A percentile compares a stretch with the other conserved stretches of the same genome.
Conservation (phyloP, 2,329 filamentous ascomycete species). For the Sclerotinia sclerotiorum region DNA sequence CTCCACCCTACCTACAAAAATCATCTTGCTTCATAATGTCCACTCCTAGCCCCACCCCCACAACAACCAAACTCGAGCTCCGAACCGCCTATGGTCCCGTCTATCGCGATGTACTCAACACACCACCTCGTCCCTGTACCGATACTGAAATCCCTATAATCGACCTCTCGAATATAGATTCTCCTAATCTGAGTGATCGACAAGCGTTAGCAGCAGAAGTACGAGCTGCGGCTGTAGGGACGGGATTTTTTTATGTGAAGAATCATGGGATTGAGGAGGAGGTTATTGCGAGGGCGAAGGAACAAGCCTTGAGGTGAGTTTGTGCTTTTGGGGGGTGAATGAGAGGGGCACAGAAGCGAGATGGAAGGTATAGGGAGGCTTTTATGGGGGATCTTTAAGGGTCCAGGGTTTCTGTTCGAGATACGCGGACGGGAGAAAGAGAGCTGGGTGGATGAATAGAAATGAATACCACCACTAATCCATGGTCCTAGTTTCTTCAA, state of each 20-base stretch:
- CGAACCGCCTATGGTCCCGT: conserved; percentile 47
- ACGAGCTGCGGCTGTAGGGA: conserved; percentile 45
- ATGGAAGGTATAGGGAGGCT: not conserved
- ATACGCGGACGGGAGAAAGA: not conserved
- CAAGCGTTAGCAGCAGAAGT: conserved; percentile 44
- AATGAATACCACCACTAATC: conserved; percentile 16
- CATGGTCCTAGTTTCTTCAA: conserved; percentile 47
- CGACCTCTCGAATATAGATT: conserved; percentile 44
- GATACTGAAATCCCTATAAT: conserved; percentile 49
- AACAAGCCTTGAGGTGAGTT: conserved; percentile 36
- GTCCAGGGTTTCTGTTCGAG: too few relatives aligned
- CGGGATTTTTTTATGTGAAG: conserved; percentile 50
- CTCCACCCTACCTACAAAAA: not conserved
- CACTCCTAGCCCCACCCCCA: conserved; percentile 23
- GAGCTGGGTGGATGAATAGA: not conserved
- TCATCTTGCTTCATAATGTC: not conserved
- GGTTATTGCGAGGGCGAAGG: conserved; percentile 38
- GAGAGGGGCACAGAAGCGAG: not conserved
- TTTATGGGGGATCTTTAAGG: not conserved
- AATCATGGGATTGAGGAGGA: conserved; percentile 46
- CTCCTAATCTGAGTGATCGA: conserved; percentile 42
- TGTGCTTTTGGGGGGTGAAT: too few relatives aligned
- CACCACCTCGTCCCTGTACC: conserved; percentile 44
- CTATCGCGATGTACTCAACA: conserved; percentile 46
- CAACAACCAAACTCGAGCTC: conserved; percentile 46